Conservation (phyloP, 2,329 filamentous ascomycete species). For the Pseudogymnoascus destructans region DNA sequence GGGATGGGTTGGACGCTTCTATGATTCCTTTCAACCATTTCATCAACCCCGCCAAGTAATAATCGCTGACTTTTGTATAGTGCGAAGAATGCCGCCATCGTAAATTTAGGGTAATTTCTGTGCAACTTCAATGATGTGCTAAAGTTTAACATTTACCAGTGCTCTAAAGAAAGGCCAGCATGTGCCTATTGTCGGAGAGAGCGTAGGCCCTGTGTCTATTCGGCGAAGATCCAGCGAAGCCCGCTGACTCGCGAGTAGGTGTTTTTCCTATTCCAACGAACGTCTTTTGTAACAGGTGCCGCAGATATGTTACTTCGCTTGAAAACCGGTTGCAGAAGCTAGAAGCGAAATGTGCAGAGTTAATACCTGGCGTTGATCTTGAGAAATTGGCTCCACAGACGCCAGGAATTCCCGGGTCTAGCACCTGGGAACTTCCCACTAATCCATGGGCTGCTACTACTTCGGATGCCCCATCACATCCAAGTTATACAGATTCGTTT, state of each 20-base stretch:
- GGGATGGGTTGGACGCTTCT: background rate
- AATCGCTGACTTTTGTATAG: background rate
- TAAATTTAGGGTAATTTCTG: constrained; percentile 10
- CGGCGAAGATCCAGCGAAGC: constrained; percentile 6
- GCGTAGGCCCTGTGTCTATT: background rate
- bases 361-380: constrained; percentile 29
- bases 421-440: background rate
- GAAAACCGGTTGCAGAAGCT: constrained; percentile 29
- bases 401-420: background rate
- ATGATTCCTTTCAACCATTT: background rate
- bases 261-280: background rate
- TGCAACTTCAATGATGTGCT: background rate
- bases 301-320: constrained; percentile 29
- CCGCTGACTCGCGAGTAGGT: constrained; percentile 8
- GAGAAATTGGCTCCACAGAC: constrained; percentile 16
- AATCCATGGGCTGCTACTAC: background rate
- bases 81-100: constrained; percentile 4
- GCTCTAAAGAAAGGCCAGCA: constrained; percentile 8
- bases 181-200: background rate
- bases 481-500: constrained; percentile 14
- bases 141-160: background rate
- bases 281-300: background rate
- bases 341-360: constrained; percentile 27
- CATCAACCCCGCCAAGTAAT: background rate
- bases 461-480: background rate